phyloP scores from a whole-genome alignment of 345 rosid species.

The Stellera chamaejasme region DNA sequence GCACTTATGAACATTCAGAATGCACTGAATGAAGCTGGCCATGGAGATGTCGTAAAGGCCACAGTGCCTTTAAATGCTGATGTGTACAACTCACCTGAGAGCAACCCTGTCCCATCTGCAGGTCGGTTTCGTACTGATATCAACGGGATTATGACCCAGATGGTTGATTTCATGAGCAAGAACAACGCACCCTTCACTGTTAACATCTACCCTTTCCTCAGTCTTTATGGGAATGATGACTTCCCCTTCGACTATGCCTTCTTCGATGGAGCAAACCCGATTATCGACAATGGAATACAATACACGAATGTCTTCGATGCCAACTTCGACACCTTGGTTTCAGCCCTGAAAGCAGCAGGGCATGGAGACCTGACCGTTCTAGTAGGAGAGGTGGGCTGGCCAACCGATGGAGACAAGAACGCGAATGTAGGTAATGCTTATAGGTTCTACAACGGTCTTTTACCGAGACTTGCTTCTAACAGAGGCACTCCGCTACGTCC shows the following conservation, averaged over 20 bases:
- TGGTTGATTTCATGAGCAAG: conserved; percentile 49
- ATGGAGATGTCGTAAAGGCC: conserved; percentile 62
- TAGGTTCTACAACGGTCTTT: conserved; percentile 56
- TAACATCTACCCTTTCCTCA: conserved; percentile 80
- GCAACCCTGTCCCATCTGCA: conserved; percentile 49
- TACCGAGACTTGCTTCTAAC: conserved; percentile 40
- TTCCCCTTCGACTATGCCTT: conserved; percentile 79
- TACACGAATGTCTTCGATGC: conserved; percentile 77
- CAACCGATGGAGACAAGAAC: conserved; percentile 77
- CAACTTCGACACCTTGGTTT: conserved; percentile 67
- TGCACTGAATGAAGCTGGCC: conserved; percentile 59
- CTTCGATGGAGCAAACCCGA: conserved; percentile 53
- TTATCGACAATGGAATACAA: conserved; percentile 40
- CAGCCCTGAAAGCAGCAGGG: conserved; percentile 47
- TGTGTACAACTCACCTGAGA: conserved; percentile 49
- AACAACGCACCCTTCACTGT: conserved; percentile 71
- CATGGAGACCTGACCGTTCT: conserved; percentile 43
- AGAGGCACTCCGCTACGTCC: conserved; percentile 61
- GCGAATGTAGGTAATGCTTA: conserved; percentile 45
- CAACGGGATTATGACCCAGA: conserved; percentile 39
- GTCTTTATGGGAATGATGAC: conserved; percentile 59
- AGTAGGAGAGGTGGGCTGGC: conserved; percentile 91
- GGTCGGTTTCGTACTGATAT: conserved; percentile 67
- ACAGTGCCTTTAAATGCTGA: conserved; percentile 81
- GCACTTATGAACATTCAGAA: conserved; percentile 78